Evolutionary conservation across 2,329 filamentous ascomycete genomes (phyloP).

Genomic region (Ophiocordyceps camponoti-floridani): DNA sequence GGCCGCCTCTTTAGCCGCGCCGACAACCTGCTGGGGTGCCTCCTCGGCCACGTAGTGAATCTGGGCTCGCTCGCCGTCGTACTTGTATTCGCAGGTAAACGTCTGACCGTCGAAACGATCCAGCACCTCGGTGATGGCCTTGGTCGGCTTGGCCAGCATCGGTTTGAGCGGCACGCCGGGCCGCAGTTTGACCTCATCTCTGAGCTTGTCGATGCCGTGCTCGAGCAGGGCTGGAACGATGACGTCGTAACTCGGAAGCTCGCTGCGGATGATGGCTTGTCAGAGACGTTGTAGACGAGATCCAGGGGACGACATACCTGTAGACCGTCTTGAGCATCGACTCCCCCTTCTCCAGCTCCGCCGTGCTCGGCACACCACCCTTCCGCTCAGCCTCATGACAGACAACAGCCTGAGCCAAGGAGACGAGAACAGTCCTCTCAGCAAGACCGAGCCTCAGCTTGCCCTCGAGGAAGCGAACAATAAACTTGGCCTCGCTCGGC

Average conservation of each 20-base stretch:
- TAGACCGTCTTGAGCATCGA: conserved; percentile 78
- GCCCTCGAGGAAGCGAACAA: conserved; percentile 84
- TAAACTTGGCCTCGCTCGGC: conserved; percentile 84
- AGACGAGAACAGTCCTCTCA: conserved; percentile 80
- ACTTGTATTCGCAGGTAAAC: conserved; percentile 98
- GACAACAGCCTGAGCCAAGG: conserved; percentile 75
- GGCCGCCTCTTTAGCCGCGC: conserved; percentile 45
- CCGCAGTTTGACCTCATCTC: conserved; percentile 74
- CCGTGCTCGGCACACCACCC: conserved; percentile 51
- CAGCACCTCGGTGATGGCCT: conserved; percentile 92
- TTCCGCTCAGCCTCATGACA: conserved; percentile 61
- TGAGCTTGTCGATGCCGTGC: conserved; percentile 67
- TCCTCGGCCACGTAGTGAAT: conserved; percentile 92
- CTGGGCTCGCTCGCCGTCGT: conserved; percentile 94
- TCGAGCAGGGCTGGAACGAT: conserved; percentile 82
- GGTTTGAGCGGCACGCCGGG: conserved; percentile 92
- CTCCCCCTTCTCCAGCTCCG: conserved; percentile 70
- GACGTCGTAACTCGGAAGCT: conserved; percentile 86
- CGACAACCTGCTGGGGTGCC: conserved; percentile 44
- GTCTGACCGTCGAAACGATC: conserved; percentile 90
- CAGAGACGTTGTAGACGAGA: too few relatives aligned
- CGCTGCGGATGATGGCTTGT: conserved; percentile 28
- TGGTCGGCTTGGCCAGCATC: conserved; percentile 97
- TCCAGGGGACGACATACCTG: conserved; percentile 32
- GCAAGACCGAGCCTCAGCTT: conserved; percentile 84